Conservation (phyloP, 1,139 yeast species). For the Yamadazyma mexicana region DNA sequence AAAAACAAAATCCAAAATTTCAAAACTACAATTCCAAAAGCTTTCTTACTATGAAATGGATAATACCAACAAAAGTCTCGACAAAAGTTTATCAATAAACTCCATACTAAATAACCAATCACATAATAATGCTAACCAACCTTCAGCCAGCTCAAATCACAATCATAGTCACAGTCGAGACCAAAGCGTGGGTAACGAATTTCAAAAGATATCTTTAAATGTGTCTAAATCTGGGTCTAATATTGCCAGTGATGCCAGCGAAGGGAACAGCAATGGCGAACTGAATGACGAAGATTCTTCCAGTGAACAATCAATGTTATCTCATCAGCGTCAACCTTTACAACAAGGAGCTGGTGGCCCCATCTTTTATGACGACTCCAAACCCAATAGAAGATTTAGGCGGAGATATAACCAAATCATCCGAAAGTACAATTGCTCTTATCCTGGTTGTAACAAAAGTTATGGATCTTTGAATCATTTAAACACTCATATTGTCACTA, state of each 20-base stretch:
- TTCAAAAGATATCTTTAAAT: background rate
- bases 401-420: slow-evolving; percentile 71
- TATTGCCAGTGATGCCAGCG: background rate
- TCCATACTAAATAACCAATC: slow-evolving; percentile 5
- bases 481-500: slow-evolving; percentile 73
- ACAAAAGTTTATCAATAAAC: slow-evolving; percentile 7
- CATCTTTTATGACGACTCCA: slow-evolving; percentile 18
- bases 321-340: background rate
- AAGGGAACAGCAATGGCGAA: background rate
- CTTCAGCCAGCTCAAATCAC: background rate
- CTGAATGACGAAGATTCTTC: slow-evolving; percentile 3
- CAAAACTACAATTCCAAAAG: background rate
- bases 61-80: slow-evolving; percentile 3
- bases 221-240: background rate
- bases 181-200: background rate
- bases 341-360: slow-evolving; percentile 7
- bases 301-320: background rate
- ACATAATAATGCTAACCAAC: background rate
- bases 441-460: slow-evolving; percentile 62
- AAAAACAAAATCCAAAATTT: background rate
- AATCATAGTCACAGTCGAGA: background rate
- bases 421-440: slow-evolving; percentile 63
- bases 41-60: slow-evolving; percentile 7
- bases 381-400: slow-evolving; percentile 51
- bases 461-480: slow-evolving; percentile 78